Conservation (phyloP, 2,329 filamentous ascomycete genomes). For the Trichoderma afroharzianum region DNA sequence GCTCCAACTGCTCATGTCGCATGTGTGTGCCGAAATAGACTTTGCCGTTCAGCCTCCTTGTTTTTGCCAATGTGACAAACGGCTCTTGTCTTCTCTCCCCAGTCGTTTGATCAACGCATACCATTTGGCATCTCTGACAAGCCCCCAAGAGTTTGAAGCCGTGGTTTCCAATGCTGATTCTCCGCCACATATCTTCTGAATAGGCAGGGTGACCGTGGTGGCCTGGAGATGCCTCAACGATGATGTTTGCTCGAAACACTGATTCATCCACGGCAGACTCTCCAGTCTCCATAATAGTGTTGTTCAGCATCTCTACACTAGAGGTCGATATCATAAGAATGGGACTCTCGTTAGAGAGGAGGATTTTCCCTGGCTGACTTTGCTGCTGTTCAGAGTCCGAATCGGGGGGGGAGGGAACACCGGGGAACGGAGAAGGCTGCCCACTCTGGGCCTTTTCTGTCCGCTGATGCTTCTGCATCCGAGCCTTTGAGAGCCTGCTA, state of each 20-base stretch:
- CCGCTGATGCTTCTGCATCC: slow-evolving; percentile 58
- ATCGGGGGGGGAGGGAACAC: slow-evolving; percentile 52
- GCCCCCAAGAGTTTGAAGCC: slow-evolving; percentile 71
- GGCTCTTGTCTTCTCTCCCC: slow-evolving; percentile 78
- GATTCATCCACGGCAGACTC: slow-evolving; percentile 65
- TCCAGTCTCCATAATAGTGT: slow-evolving; percentile 59
- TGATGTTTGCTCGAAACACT: slow-evolving; percentile 85
- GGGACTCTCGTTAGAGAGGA: slow-evolving; percentile 89
- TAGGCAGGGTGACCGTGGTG: slow-evolving; percentile 55
- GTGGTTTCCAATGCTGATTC: slow-evolving; percentile 61
- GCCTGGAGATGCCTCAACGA: slow-evolving; percentile 51
- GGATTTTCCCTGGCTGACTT: slow-evolving; percentile 50
- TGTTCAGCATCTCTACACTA: slow-evolving; percentile 76
- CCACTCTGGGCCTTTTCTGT: slow-evolving; percentile 18
- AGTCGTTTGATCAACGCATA: slow-evolving; percentile 85
- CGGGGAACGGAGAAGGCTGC: slow-evolving; percentile 54
- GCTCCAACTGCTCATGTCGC: slow-evolving; percentile 40
- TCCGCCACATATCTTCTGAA: slow-evolving; percentile 74
- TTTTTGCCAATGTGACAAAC: slow-evolving; percentile 83
- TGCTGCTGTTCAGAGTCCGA: slow-evolving; percentile 47
- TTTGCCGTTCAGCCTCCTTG: slow-evolving; percentile 75
- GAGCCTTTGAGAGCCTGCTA: slow-evolving; percentile 68
- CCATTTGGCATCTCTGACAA: slow-evolving; percentile 91
- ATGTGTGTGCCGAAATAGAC: slow-evolving; percentile 88
- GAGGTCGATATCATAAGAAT: slow-evolving; percentile 79